phyloP scores from a whole-genome alignment of 768 basidiomycete species.

The Calocybe cyanea region DNA sequence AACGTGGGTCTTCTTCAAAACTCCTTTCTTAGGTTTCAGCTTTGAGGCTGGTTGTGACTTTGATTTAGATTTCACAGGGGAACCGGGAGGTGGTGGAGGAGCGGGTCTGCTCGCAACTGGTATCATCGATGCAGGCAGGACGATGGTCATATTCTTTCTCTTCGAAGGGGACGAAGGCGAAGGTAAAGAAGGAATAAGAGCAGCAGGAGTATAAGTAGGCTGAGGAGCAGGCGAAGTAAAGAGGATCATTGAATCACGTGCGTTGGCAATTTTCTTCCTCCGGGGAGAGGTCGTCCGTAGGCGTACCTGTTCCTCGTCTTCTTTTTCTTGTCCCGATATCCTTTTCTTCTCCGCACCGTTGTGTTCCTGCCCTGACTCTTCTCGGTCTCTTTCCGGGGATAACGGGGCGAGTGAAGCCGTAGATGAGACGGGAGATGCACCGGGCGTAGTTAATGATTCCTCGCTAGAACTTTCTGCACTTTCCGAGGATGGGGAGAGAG shows the following conservation, averaged over 20 bases:
- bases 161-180: no score
- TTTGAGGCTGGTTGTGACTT: slow-evolving; percentile 7
- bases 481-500: no score
- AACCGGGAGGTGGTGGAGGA: slow-evolving; percentile 6
- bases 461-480: no score
- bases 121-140: no score
- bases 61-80: not conserved
- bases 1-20: no score
- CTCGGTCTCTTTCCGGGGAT: not conserved
- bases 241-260: slow-evolving; percentile 10
- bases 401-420: no score
- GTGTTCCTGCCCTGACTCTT: not conserved
- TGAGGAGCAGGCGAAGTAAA: not conserved
- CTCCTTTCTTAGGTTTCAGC: not conserved
- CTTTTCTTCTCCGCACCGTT: no score
- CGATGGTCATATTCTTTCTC: no score
- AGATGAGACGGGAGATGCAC: no score
- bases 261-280: slow-evolving; percentile 10
- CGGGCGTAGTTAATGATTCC: no score
- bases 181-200: no score
- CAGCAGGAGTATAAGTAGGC: no score
- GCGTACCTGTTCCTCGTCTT: slow-evolving; percentile 3
- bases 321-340: not conserved
- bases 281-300: not conserved
- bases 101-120: slow-evolving; percentile 5